phyloP scores from a whole-genome alignment of 2,329 filamentous ascomycete species.

The Penicillium capsulatum region DNA sequence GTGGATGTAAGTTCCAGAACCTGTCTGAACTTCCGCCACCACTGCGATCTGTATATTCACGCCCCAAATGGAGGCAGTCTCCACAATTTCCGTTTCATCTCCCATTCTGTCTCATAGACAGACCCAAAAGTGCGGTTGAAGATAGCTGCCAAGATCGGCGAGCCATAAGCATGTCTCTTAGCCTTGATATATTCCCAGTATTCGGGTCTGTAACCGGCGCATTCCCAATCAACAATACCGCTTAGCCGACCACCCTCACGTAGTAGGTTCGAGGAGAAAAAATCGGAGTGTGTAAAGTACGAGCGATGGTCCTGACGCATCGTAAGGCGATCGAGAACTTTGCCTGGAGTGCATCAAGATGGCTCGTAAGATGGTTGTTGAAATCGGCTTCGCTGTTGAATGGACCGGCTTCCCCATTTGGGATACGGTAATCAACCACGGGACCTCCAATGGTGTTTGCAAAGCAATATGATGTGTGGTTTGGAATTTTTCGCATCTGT shows the following conservation, averaged over 20 bases:
- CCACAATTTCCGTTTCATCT: no score
- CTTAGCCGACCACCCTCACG: background rate
- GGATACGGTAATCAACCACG: background rate
- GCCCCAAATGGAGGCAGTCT: no score
- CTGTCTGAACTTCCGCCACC: no score
- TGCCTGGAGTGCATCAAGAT: no score
- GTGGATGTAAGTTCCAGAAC: no score
- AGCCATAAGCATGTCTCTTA: background rate
- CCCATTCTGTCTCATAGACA: no score
- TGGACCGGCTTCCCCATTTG: no score
- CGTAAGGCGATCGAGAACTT: background rate
- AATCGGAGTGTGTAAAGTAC: conserved; percentile 1
- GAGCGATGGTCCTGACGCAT: conserved; percentile 1
- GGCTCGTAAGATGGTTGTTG: no score
- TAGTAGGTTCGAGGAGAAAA: background rate
- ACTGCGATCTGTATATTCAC: no score
- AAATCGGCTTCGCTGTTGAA: no score
- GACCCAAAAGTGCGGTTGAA: no score
- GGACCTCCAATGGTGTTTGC: background rate
- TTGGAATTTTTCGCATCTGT: background rate
- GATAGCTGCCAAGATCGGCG: no score
- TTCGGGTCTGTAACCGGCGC: background rate
- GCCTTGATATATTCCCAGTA: conserved; percentile 2
- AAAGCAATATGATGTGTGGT: background rate
- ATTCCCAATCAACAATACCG: conserved; percentile 2